Evolutionary conservation across 805 yeast species (phyloP), one percentile per base, ranked within the genome.

Genomic region (Myxozyma geophila): DNA sequence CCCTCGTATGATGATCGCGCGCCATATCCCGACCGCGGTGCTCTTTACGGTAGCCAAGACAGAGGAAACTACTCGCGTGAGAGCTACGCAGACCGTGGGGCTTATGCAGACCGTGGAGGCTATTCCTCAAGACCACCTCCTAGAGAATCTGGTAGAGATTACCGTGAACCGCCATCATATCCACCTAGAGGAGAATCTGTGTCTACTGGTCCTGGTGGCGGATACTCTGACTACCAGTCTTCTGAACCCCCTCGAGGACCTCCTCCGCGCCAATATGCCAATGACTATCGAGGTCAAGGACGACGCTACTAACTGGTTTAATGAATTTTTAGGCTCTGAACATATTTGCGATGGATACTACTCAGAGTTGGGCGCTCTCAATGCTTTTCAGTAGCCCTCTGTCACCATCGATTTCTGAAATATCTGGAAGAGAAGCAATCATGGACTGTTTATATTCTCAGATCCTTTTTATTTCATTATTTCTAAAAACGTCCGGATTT

Each of bases 151-250:
- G 33, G 54, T 23, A 49, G 39, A 15, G 35, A 19, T 21, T 40
- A 40, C 39, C 54, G 60, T 39, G 54, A 41, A 12, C 39, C 28
- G 28, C 28, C 28, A 28, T 28, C 54, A 3, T 39, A 57, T 28
- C 19, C 54, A 8, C 46, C 52, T 47, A 19, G 53, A 39, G 54
- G 28, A 28, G 28, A 28, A 28, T 28, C 54, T 15, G 23, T 40
- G 9, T 47, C 57, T n/a, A 21, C 57, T 36, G 56, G 57, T 36
- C 53, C 62, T 40, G 23, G 55, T 21, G 46, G 57, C 37, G 57
- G 46, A 10, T 52, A 59, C 13, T 21, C 52, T 7, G 58, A 59
- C 17, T 59, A 47, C 28, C 41, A 35, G n/a, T 9, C 53, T 17
- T 8, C 39, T 33, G 39, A 21, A 21, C 39, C 58, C 4, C 46